phyloP scores from a whole-genome alignment of 129 eudicot species.

The Flaveria linearis region DNA sequence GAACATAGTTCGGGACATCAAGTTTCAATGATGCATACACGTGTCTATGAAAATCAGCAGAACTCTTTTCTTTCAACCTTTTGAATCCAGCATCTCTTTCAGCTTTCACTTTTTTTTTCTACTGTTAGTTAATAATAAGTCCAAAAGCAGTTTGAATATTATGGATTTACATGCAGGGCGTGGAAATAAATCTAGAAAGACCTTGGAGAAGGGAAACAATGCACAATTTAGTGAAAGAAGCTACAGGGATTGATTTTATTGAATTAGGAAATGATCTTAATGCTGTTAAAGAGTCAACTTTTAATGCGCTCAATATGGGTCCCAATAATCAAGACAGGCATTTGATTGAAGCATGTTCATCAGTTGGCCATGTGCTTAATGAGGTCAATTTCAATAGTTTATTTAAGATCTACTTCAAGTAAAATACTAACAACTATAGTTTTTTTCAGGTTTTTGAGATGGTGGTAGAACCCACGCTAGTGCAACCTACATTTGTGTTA shows the following conservation, averaged over 20 bases:
- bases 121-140: not conserved
- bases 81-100: not conserved
- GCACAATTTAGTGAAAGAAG: constrained; percentile 97
- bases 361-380: constrained; percentile 82
- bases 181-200: constrained; percentile 77
- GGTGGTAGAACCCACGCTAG: constrained; percentile 73
- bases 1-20: too few species aligned
- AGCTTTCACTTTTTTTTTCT: not conserved
- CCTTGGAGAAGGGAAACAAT: constrained; percentile 97
- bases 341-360: constrained; percentile 69
- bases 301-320: constrained; percentile 41
- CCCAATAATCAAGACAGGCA: constrained; percentile 48
- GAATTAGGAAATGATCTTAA: constrained; percentile 62
- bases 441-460: constrained; percentile 76
- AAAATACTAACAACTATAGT: not conserved
- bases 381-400: constrained; percentile 47
- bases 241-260: constrained; percentile 76
- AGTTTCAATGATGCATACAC: too few species aligned
- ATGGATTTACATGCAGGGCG: constrained; percentile 56
- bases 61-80: not conserved
- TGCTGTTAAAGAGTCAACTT: constrained; percentile 65
- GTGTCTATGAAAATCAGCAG: too few species aligned
- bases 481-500: constrained; percentile 93
- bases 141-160: constrained; percentile 10
- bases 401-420: not conserved